phyloP scores from a whole-genome alignment of 2,329 filamentous ascomycete genomes.

The Aureobasidium leucospermi region DNA sequence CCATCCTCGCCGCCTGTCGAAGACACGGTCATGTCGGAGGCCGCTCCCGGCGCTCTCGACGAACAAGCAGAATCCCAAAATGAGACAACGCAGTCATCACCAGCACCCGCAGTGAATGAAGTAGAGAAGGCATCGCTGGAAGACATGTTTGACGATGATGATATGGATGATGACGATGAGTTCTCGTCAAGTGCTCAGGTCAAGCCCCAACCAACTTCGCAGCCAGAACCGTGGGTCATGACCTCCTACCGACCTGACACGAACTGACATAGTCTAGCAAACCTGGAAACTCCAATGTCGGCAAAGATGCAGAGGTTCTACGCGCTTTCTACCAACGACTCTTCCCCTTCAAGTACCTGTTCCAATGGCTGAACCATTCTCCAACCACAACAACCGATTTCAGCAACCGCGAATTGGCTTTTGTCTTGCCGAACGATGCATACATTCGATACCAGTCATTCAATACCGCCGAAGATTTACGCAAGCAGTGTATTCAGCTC shows the following conservation, averaged over 20 bases:
- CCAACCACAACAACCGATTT: constrained; percentile 82
- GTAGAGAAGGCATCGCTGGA: constrained; percentile 41
- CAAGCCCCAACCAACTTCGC: constrained; percentile 36
- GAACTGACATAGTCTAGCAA: constrained; percentile 23
- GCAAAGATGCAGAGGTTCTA: constrained; percentile 65
- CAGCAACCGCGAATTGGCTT: constrained; percentile 87
- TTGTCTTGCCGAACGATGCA: constrained; percentile 85
- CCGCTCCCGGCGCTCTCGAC: constrained; percentile 15
- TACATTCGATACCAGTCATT: constrained; percentile 90
- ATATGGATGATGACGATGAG: constrained; percentile 50
- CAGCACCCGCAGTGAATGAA: constrained; percentile 15
- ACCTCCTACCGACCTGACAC: constrained; percentile 16
- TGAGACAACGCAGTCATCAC: constrained; percentile 17
- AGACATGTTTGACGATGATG: constrained; percentile 53
- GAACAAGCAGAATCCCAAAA: constrained; percentile 15
- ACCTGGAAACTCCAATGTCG: constrained; percentile 31
- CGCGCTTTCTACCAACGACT: constrained; percentile 90
- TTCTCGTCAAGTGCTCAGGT: constrained; percentile 49
- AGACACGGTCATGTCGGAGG: constrained; percentile 29
- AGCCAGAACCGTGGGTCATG: constrained; percentile 32
- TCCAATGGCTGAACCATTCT: constrained; percentile 96
- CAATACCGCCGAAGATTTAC: constrained; percentile 62
- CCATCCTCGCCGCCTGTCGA: constrained; percentile 26
- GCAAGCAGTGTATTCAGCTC: constrained; percentile 81
- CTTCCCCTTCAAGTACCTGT: constrained; percentile 89